These are phyloP conservation scores for Colletotrichum noveboracense DNA, from an alignment of 2,329 filamentous ascomycete genomes.

Conservation along the genomic window DNA sequence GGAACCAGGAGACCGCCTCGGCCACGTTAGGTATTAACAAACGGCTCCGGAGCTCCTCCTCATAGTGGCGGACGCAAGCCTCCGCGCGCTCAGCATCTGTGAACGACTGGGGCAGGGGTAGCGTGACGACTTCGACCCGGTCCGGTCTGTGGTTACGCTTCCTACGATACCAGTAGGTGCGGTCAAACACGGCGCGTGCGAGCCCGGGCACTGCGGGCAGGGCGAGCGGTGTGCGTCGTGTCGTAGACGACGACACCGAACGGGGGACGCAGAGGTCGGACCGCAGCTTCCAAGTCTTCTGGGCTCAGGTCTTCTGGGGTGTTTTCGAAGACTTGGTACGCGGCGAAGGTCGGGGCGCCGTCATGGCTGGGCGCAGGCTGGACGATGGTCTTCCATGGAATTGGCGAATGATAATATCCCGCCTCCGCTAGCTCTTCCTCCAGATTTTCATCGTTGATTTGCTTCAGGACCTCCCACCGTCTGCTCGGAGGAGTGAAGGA, in stretches of 20 bases:
- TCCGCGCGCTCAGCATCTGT: background rate
- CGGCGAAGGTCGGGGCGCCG: background rate
- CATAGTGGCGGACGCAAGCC: background rate
- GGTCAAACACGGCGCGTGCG: background rate
- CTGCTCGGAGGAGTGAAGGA: background rate
- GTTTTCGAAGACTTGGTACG: background rate
- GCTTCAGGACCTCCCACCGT: background rate
- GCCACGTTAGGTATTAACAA: background rate
- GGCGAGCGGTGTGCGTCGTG: background rate
- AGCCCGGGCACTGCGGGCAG: background rate
- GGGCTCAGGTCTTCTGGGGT: background rate
- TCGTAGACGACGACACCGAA: background rate
- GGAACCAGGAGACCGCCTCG: background rate
- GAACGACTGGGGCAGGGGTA: background rate
- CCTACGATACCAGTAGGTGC: background rate
- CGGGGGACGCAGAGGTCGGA: background rate
- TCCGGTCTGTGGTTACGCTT: background rate
- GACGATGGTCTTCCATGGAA: background rate
- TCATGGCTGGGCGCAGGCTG: background rate
- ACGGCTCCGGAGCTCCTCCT: background rate
- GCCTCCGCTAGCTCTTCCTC: rapidly evolving
- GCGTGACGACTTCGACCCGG: background rate
- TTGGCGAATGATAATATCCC: background rate
- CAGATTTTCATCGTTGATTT: rapidly evolving
- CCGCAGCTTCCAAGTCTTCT: background rate